These are phyloP conservation scores for Alternaria sp. DNA, from an alignment of 2,329 filamentous ascomycete species.

Conservation along the genomic window DNA sequence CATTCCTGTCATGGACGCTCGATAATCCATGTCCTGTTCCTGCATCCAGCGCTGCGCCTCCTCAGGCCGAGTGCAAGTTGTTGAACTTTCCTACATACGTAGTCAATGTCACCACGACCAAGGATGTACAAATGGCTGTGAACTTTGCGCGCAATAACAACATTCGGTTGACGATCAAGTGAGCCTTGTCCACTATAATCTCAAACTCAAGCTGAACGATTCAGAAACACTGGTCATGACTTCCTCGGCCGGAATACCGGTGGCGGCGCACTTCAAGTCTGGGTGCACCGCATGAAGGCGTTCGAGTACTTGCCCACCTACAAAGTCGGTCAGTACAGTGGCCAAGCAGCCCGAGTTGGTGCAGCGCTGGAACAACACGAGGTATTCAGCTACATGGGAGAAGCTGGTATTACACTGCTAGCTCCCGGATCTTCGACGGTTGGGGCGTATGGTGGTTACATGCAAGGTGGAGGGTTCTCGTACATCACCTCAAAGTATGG, in stretches of 20 bases:
- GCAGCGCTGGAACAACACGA: slow-evolving; percentile 37
- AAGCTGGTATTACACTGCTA: slow-evolving; percentile 32
- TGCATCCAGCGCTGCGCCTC: slow-evolving; percentile 5
- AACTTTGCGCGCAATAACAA: slow-evolving; percentile 46
- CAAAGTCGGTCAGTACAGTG: slow-evolving; percentile 32
- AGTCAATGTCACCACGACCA: slow-evolving; percentile 35
- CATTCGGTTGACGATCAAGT: slow-evolving; percentile 44
- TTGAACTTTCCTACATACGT: slow-evolving; percentile 35
- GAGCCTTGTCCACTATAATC: neutral
- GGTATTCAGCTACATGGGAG: slow-evolving; percentile 30
- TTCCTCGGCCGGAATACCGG: slow-evolving; percentile 38
- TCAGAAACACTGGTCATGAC: slow-evolving; percentile 44
- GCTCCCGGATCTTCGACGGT: slow-evolving; percentile 52
- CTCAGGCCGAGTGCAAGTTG: slow-evolving; percentile 30
- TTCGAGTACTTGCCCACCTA: slow-evolving; percentile 35
- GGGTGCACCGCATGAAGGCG: slow-evolving; percentile 36
- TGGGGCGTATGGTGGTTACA: slow-evolving; percentile 54
- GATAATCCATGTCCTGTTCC: slow-evolving; percentile 30
- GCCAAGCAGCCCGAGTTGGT: slow-evolving; percentile 37
- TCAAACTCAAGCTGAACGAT: slow-evolving; percentile 8
- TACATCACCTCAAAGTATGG: slow-evolving; percentile 56
- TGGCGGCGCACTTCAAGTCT: slow-evolving; percentile 40
- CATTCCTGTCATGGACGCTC: slow-evolving; percentile 31
- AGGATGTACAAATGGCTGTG: slow-evolving; percentile 39
- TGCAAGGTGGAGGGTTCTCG: slow-evolving; percentile 62